These are phyloP conservation scores for Coemansia erecta DNA, from an alignment of 192 early-diverging fungal species.

Conservation along the genomic window DNA sequence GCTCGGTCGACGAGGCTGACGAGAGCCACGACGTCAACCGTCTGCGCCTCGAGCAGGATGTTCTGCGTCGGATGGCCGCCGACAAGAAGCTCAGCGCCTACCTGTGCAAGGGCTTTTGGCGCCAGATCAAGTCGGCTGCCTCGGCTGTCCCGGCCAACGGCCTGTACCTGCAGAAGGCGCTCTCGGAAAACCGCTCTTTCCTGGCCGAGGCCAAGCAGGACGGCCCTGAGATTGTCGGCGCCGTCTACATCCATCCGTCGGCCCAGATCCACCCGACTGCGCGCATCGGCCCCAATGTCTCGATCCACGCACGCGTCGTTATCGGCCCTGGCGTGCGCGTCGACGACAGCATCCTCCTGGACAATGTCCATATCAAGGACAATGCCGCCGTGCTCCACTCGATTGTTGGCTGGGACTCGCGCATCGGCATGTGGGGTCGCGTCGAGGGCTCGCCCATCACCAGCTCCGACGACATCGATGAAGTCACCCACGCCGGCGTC, in stretches of 20 bases:
- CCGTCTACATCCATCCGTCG: slow-evolving; percentile 93
- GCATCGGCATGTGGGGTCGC: slow-evolving; percentile 90
- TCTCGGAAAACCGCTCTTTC: slow-evolving; percentile 62
- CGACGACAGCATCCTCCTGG: slow-evolving; percentile 90
- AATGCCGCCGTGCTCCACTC: slow-evolving; percentile 84
- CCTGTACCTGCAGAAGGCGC: slow-evolving; percentile 83
- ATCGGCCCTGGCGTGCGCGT: slow-evolving; percentile 92
- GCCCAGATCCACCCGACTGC: slow-evolving; percentile 91
- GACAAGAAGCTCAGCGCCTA: slow-evolving; percentile 84
- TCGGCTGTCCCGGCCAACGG: slow-evolving; percentile 94
- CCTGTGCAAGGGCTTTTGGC: slow-evolving; percentile 89
- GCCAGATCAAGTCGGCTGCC: slow-evolving; percentile 93
- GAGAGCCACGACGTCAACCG: slow-evolving; percentile 57
- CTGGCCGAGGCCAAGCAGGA: slow-evolving; percentile 28
- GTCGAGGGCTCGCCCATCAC: slow-evolving; percentile 81
- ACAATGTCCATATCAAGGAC: slow-evolving; percentile 88
- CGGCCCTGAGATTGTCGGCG: slow-evolving; percentile 80
- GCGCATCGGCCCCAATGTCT: slow-evolving; percentile 95
- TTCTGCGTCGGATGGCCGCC: slow-evolving; percentile 80
- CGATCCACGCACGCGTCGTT: slow-evolving; percentile 84
- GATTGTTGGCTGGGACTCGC: slow-evolving; percentile 91
- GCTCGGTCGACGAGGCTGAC: slow-evolving; percentile 26
- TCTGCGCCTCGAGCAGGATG: slow-evolving; percentile 90
- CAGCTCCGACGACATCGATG: slow-evolving; percentile 64
- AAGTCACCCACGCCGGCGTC: slow-evolving; percentile 80